A percentile compares a stretch with the other conserved stretches of the same genome.
phyloP scores from a whole-genome alignment of 306 rosid genomes.

The Abrus pulchellus region DNA sequence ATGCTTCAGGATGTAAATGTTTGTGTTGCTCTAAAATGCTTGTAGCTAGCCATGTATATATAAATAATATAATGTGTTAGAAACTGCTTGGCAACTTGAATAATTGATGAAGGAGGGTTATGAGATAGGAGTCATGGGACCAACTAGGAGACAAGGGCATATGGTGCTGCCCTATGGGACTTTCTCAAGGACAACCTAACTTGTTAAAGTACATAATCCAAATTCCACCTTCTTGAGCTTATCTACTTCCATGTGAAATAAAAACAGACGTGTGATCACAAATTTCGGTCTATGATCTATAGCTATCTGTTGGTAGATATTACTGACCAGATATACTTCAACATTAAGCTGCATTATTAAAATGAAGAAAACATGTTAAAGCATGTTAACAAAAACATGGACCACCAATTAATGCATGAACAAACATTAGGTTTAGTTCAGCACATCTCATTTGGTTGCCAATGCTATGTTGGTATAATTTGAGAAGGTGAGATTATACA shows the following conservation, averaged over 20 bases:
- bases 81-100: background rate
- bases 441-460: background rate
- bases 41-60: background rate
- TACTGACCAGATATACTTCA: slow-evolving; percentile 7
- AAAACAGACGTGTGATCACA: background rate
- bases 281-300: background rate
- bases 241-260: background rate
- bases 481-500: background rate
- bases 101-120: background rate
- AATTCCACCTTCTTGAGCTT: background rate
- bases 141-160: background rate
- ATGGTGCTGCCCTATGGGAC: background rate
- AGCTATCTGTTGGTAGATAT: background rate
- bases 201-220: background rate
- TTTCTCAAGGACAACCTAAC: background rate
- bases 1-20: background rate
- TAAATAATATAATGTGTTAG: background rate
- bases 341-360: background rate
- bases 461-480: background rate
- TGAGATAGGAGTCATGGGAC: background rate
- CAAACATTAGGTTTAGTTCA: background rate
- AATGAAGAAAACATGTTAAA: slow-evolving; percentile 19
- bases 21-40: background rate
- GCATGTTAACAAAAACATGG: slow-evolving; percentile 28
- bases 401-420: background rate